Evolutionary conservation across 257 asterid genomes (phyloP), one percentile per base, ranked within the genome.

Genomic region (Prunella vulgaris): DNA sequence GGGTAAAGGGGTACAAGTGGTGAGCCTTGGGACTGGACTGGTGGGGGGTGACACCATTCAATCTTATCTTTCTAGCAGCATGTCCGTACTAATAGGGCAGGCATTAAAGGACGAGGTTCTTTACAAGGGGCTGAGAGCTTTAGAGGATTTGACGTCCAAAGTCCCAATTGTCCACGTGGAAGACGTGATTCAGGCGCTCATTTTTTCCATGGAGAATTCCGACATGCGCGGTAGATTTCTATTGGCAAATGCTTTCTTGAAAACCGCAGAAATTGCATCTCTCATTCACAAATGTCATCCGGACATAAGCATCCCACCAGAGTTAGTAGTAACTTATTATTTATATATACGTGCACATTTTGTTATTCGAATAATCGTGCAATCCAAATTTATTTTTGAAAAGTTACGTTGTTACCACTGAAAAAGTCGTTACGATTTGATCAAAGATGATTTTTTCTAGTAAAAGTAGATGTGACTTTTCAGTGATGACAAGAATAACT

Each of bases 41-140:
- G 92, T 87, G 12, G 95, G 98, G 1, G 96, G 92, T 33, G 86
- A 72, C 2, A 78, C 86, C 10, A 10, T 76, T 48, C 83, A 76
- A 15, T 68, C 86, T 1, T 51, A 33, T 20, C 7, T 75, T n/a
- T 10, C 88, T 0, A 70, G 1, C 10, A 85, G 84, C 80, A 38
- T 57, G 74, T 64, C 1, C 0, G 6, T 4, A 3, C 12, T 83
- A 0, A 10, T 85, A 15, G 61, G 90, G 4, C 84, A 76, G 17
- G 64, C 68, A 4, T 27, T 69, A 0, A 72, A 61, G 3, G 85
- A 80, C 22, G 64, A 64, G 1, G 18, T 0, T 3, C 0, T 35
- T 0, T 83, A 81, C 30, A 24, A 63, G 14, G 3, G 12, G 1
- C 57, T 92, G 59, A 85, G 85, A 64, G 63, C 68, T 30, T 27